Evolutionary conservation across 345 rosid species (phyloP), one percentile per base, ranked within the genome.

Genomic region (Camelina laxa): DNA sequence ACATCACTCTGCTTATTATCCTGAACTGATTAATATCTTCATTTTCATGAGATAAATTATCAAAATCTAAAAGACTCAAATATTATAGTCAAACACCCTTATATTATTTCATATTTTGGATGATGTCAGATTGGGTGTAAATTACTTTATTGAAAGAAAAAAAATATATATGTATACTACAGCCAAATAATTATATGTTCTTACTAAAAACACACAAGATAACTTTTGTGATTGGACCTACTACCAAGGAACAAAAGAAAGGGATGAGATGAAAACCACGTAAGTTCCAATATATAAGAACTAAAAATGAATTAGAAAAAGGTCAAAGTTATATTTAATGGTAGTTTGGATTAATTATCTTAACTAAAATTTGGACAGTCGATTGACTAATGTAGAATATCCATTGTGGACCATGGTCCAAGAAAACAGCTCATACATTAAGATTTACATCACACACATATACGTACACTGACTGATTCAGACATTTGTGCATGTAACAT

Each of bases 321-420:
- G 80, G 76, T 77, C 76, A 72, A 71, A 58, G 68, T 49, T 38
- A 65, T 71, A 77, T 65, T 77, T 19, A 65, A 57, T 70, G 65
- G 66, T 55, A 55, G 66, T 71, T 36, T 77, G 33, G 79, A 49
- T 71, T 65, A 39, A 39, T 56, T 58, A 67, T 61, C 53, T 76
- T 17, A 54, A 27, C 47, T 14, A 57, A 56, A 58, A 71, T 39
- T 36, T 58, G 80, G 62, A 45, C 39, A 70, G 8, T 49, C 62
- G 48, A 71, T 71, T 58, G 80, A 77, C 80, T 77, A 60, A 65
- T 71, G 80, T 65, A 71, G 76, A 50, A 65, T 61, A 65, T 71
- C 68, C 72, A 64, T 41, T 77, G 76, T 65, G 76, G 80, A 71
- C 76, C 80, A 71, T 71, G 15, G 80, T 71, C 76, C 76, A 77